Percentiles rank a stretch among this genome's conserved stretches.
phyloP scores from a whole-genome alignment of 2,329 filamentous ascomycete species.

The Penicillium oxalicum region DNA sequence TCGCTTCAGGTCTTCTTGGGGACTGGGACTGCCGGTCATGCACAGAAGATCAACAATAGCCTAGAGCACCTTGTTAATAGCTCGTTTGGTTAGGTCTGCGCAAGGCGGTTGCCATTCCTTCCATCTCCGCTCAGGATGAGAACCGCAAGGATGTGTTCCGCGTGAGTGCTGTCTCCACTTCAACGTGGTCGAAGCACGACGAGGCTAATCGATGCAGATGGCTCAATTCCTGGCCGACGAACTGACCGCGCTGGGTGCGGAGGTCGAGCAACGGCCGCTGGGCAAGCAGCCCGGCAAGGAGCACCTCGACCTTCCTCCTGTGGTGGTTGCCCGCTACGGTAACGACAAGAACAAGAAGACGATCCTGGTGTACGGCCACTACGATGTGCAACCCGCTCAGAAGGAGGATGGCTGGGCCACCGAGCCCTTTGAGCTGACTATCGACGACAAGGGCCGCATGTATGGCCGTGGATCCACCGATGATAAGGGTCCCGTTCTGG shows the following conservation, averaged over 20 bases:
- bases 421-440: constrained; percentile 80
- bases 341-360: constrained; percentile 88
- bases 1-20: no score
- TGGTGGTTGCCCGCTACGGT: constrained; percentile 86
- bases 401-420: constrained; percentile 94
- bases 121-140: constrained; percentile 84
- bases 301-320: constrained; percentile 83
- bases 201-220: constrained; percentile 53
- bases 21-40: constrained; percentile 3
- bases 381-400: constrained; percentile 93
- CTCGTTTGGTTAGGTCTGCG: constrained; percentile 50
- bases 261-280: constrained; percentile 77
- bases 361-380: constrained; percentile 95
- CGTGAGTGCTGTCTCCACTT: constrained; percentile 34
- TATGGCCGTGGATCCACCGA: constrained; percentile 92
- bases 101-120: constrained; percentile 92
- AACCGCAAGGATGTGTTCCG: constrained; percentile 86
- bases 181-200: background rate
- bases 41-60: background rate
- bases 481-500: constrained; percentile 94
- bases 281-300: constrained; percentile 91
- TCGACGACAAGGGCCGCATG: constrained; percentile 92
- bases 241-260: constrained; percentile 75
- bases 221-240: constrained; percentile 81
- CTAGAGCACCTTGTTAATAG: no score